These are phyloP conservation scores for Hirsutella minnesotensis DNA, from an alignment of 2,329 filamentous ascomycete genomes.

Conservation along the genomic window DNA sequence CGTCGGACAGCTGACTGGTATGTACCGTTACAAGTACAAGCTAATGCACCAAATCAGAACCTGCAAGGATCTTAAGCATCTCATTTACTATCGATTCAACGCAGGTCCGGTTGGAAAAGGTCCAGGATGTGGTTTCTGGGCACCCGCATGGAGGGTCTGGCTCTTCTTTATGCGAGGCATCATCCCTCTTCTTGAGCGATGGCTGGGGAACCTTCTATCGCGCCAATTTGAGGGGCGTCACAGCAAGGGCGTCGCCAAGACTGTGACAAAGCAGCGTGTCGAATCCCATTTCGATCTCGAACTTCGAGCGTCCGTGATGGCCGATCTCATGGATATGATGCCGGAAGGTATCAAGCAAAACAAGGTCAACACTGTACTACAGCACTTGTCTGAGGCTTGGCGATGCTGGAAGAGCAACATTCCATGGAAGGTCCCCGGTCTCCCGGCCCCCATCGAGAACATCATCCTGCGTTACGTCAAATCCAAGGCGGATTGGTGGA, in stretches of 20 bases:
- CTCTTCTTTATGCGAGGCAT: conserved; percentile 99
- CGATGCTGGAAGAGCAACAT: conserved; percentile 99
- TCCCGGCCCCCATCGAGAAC: conserved; percentile 95
- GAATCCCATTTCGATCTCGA: conserved; percentile 98
- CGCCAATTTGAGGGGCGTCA: conserved; percentile 97
- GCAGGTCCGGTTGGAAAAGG: conserved; percentile 93
- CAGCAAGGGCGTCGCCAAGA: conserved; percentile 98
- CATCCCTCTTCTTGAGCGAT: conserved; percentile 89
- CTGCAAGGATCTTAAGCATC: conserved; percentile 96
- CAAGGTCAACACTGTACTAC: conserved; percentile 95
- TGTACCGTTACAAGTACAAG: conserved; percentile 99
- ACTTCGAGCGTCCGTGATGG: conserved; percentile 95
- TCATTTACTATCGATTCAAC: conserved; percentile 99
- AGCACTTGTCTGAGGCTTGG: conserved; percentile 97
- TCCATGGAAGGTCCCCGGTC: conserved; percentile 94
- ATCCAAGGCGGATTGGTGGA: conserved; percentile 99
- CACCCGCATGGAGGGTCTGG: conserved; percentile 97
- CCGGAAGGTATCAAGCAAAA: conserved; percentile 98
- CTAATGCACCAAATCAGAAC: conserved; percentile 99
- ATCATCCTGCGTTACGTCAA: conserved; percentile 98
- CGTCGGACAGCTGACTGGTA: conserved; percentile 92
- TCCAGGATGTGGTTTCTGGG: conserved; percentile 97
- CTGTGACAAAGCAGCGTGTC: conserved; percentile 96
- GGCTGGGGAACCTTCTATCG: conserved; percentile 92
- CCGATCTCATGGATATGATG: conserved; percentile 99